phyloP scores from a whole-genome alignment of 2,329 filamentous ascomycete species.

The Colletotrichum sp. region DNA sequence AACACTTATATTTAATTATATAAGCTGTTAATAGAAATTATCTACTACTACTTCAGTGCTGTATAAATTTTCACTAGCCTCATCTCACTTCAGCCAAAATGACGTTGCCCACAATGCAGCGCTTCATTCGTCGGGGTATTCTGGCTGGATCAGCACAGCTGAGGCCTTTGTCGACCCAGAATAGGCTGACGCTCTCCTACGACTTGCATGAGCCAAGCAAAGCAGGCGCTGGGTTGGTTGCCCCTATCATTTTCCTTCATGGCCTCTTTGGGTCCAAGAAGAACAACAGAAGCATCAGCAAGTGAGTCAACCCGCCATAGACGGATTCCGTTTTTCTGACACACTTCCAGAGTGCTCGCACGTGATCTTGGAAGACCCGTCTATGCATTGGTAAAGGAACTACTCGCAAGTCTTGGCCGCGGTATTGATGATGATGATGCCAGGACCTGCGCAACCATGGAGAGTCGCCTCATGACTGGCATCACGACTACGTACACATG shows the following conservation, averaged over 20 bases:
- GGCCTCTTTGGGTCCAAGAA: slow-evolving; percentile 94
- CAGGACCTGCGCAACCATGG: slow-evolving; percentile 94
- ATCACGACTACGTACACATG: slow-evolving; percentile 83
- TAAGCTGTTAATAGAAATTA: background rate
- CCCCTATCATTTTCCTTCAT: slow-evolving; percentile 86
- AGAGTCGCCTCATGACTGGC: slow-evolving; percentile 77
- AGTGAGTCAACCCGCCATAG: slow-evolving; percentile 60
- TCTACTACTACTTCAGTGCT: background rate
- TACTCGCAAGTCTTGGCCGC: slow-evolving; percentile 3
- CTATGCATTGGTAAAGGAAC: slow-evolving; percentile 73
- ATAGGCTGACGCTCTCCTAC: slow-evolving; percentile 47
- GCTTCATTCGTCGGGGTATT: background rate
- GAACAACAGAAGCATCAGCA: slow-evolving; percentile 94
- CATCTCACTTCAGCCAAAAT: background rate
- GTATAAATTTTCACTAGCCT: background rate
- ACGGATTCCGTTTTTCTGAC: slow-evolving; percentile 13
- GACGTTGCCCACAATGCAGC: background rate
- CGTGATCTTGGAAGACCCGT: slow-evolving; percentile 81
- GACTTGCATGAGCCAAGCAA: slow-evolving; percentile 66
- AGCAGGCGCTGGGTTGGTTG: slow-evolving; percentile 42
- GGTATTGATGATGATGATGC: slow-evolving; percentile 8
- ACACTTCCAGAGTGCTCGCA: slow-evolving; percentile 69
- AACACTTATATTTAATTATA: background rate
- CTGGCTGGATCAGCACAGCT: too few relatives aligned
- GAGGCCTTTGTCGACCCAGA: background rate